Evolutionary conservation across 495 filamentous ascomycete genomes (phyloP), one percentile per base, ranked within the genome.

Genomic region (Tuber aestivum): DNA sequence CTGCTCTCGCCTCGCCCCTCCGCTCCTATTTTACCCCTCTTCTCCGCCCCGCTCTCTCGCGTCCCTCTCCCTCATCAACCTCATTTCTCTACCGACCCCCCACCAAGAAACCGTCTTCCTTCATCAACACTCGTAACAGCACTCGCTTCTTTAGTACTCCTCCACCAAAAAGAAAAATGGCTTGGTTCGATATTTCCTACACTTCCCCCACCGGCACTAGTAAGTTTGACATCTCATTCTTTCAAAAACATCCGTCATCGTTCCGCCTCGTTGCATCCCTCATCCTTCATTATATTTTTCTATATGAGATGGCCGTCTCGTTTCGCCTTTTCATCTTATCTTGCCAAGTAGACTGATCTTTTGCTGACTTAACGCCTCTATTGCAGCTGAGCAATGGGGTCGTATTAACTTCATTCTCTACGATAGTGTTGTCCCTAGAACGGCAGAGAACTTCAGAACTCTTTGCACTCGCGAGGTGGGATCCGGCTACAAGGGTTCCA

Each of bases 381-480:
- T 20, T 71, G 50, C n/a, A 83, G 79, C 0, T 7, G 77, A 80
- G 38, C n/a, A 94, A 84, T 83, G 81, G 70, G 93, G 91, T 82
- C 92, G 93, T 82, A 91, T 98, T 88, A 91, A 90, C 86, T 95
- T 99, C 89, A 90, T 88, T 82, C 93, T 99, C 84, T 97, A 88
- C 88, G 91, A 97, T 83, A 88, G 92, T 76, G 88, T 90, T 35
- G 94, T 96, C 76, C 95, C 96, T 74, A 95, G 92, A 87, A 99
- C 95, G 37, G 90, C 90, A 77, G 90, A 94, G 82, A 99, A 99
- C 88, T 99, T 99, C 89, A 90, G 90, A 77, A 91, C 91, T 83
- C 92, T 99, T 78, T 97, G 94, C 89, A 97, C 94, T 42, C 92
- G 91, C 82, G 91, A 94, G 88, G 93, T 95, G 86, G 95, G 96